Evolutionary conservation across 768 basidiomycete species (phyloP), one percentile per base, ranked within the genome.

Genomic region (Stropharia rugosoannulata): DNA sequence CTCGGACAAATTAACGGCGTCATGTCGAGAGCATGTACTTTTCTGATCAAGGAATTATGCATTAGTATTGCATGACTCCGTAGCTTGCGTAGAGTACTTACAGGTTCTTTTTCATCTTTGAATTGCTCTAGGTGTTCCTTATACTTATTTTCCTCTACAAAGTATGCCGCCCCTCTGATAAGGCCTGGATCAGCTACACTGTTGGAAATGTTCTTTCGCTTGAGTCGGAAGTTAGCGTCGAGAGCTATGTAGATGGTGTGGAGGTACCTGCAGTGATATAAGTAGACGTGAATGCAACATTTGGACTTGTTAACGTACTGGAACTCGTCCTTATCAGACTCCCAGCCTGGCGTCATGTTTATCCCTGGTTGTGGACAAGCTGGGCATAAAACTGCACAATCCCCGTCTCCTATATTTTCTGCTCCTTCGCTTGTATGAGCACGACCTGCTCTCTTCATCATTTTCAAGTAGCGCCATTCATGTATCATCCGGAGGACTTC

Each of bases 11-110:
- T 65, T 63, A 0, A 71, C 56, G 0, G 68, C 66, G 37, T 65
- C 59, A 29, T 70, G 67, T 0, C 59, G 49, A 0, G 62, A 63
- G 43, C 71, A 73, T 16, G 49, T 64, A 16, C 64, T 63, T 47
- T 38, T 38, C 37, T 38, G 37, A 9, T 8, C 8, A 9, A 15
- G n/a, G n/a, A n/a, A n/a, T n/a, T n/a, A n/a, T n/a, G n/a, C n/a
- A n/a, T n/a, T n/a, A n/a, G n/a, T n/a, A n/a, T n/a, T n/a, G n/a
- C n/a, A n/a, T n/a, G n/a, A n/a, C n/a, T n/a, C n/a, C n/a, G n/a
- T n/a, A n/a, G n/a, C n/a, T n/a, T 38, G 4, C 2, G 32, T 1
- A 47, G 3, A 32, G 45, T 4, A 29, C 45, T 47, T 15, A 47
- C 45, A 3, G 45, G 29, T 15, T 47, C 45, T 32, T 22, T 47